These are phyloP conservation scores for Cladorrhinum samala DNA, from an alignment of 495 filamentous ascomycete genomes.

Conservation along the genomic window DNA sequence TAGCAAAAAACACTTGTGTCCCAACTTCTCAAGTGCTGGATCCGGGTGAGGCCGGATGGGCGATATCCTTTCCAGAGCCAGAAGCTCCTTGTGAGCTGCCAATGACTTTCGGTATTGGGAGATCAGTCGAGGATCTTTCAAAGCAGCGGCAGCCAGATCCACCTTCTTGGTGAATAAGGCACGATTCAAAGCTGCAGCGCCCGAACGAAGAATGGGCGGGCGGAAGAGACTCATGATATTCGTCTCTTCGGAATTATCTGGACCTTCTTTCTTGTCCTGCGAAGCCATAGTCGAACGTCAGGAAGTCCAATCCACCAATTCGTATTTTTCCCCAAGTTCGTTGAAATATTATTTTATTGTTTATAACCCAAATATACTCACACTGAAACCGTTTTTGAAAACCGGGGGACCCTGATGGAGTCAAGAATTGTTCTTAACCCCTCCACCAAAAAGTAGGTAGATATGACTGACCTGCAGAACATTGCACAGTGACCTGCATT, in stretches of 20 bases:
- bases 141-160: constrained; percentile 67
- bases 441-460: neutral
- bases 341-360: neutral
- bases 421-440: neutral
- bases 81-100: constrained; percentile 48
- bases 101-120: constrained; percentile 57
- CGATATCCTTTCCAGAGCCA: constrained; percentile 48
- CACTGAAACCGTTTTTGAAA: neutral
- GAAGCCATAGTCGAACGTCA: constrained; percentile 2
- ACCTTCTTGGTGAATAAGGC: constrained; percentile 72
- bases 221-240: constrained; percentile 50
- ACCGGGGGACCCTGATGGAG: neutral
- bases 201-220: constrained; percentile 69
- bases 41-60: constrained; percentile 51
- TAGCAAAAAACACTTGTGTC: constrained; percentile 69
- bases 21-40: constrained; percentile 44
- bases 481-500: neutral
- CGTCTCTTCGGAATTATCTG: too few species aligned
- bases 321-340: neutral
- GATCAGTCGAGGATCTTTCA: constrained; percentile 68
- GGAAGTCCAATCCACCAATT: neutral
- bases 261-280: neutral
- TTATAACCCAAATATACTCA: neutral
- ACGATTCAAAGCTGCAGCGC: constrained; percentile 65
- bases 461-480: neutral